Percentiles rank a stretch among this genome's conserved stretches.
Evolutionary conservation across 495 filamentous ascomycete genomes (phyloP).

Genomic region (Tuber umbilicatum): DNA sequence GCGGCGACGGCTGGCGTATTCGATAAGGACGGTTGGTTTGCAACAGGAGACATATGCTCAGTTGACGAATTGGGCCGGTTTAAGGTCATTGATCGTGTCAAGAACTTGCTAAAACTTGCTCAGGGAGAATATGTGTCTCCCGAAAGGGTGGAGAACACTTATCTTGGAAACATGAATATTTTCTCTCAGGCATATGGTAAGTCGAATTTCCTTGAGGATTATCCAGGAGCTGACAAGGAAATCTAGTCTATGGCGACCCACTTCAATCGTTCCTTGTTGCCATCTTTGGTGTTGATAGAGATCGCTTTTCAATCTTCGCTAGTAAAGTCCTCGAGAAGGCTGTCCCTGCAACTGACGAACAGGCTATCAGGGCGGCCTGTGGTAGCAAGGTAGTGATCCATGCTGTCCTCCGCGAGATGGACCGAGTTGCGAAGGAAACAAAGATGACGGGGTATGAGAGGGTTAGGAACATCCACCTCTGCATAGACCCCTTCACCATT

Average conservation of each 20-base stretch:
- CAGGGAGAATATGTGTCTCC: conserved; percentile 98
- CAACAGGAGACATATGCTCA: conserved; percentile 81
- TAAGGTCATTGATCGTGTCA: conserved; percentile 88
- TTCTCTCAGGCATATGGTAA: conserved; percentile 62
- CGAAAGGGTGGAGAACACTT: conserved; percentile 92
- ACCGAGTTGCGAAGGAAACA: conserved; percentile 70
- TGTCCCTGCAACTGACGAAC: conserved; percentile 56
- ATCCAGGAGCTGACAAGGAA: neutral
- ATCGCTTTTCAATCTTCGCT: conserved; percentile 71
- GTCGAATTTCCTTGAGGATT: neutral
- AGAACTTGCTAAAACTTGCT: conserved; percentile 95
- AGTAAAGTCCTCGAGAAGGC: conserved; percentile 63
- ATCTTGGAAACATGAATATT: conserved; percentile 69
- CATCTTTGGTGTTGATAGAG: conserved; percentile 79
- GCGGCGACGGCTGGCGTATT: conserved; percentile 79
- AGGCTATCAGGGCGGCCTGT: conserved; percentile 59
- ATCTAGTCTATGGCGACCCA: conserved; percentile 74
- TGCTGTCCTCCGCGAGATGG: conserved; percentile 71
- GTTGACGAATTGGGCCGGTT: conserved; percentile 82
- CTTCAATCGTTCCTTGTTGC: conserved; percentile 75
- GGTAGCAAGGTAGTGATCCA: conserved; percentile 62
- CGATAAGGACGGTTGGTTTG: conserved; percentile 90
- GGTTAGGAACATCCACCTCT: conserved; percentile 64
- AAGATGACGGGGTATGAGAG: conserved; percentile 87
- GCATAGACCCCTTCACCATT: conserved; percentile 84